phyloP scores from a whole-genome alignment of 495 filamentous ascomycete species.

The Hypomontagnella monticulosa region DNA sequence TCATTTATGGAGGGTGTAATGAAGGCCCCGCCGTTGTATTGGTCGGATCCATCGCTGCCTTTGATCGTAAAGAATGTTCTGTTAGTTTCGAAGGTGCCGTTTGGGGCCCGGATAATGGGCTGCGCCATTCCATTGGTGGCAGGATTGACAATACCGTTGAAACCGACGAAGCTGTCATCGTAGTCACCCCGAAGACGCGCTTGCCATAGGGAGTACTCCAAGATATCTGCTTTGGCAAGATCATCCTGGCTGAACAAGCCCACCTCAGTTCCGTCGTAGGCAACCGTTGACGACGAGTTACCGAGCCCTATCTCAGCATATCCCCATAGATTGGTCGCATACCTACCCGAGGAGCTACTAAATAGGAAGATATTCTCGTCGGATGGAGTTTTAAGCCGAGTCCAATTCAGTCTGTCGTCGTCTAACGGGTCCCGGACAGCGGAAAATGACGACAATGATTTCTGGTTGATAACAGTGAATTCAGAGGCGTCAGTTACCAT shows the following conservation, averaged over 20 bases:
- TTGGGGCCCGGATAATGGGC: background rate
- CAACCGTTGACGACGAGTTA: too few relatives aligned
- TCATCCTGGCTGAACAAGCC: background rate
- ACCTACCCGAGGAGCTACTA: background rate
- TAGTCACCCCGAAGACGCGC: background rate
- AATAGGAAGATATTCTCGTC: background rate
- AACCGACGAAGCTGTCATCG: background rate
- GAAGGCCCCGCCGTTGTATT: background rate
- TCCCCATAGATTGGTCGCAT: background rate
- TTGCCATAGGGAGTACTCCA: conserved; percentile 4
- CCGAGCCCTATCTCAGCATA: too few relatives aligned
- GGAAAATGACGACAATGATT: background rate
- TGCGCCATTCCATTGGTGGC: background rate
- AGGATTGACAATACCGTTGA: background rate
- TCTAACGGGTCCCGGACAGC: background rate
- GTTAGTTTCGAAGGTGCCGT: background rate
- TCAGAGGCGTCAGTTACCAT: background rate
- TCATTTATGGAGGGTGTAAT: background rate
- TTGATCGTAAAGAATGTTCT: background rate
- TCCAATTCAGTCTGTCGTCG: background rate
- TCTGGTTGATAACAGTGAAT: conserved; percentile 1
- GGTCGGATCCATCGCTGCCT: background rate
- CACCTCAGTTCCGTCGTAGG: background rate
- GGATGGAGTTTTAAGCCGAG: background rate
- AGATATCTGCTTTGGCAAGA: background rate